Percentiles rank a stretch among this genome's conserved stretches.
Evolutionary conservation across 345 rosid species (phyloP).

Genomic region (Eutrema heterophyllum): DNA sequence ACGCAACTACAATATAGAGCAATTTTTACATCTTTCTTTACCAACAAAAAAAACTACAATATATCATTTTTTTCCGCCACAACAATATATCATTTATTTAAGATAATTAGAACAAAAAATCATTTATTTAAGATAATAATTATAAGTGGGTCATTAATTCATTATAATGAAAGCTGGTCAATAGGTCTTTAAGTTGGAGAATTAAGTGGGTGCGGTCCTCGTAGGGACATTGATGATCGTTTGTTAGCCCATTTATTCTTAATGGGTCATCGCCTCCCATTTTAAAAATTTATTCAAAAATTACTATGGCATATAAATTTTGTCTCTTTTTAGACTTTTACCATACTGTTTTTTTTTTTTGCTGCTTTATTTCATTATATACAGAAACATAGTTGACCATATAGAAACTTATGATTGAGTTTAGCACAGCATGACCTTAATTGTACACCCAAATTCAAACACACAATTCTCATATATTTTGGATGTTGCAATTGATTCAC

Average conservation of each 20-base stretch:
- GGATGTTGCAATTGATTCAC: not conserved
- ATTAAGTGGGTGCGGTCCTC: conserved; percentile 36
- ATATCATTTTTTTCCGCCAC: no score
- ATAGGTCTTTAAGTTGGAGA: conserved; percentile 24
- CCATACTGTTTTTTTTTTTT: not conserved
- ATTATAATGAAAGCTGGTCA: conserved; percentile 18
- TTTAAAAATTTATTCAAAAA: not conserved
- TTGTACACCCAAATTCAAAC: not conserved
- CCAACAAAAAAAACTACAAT: no score
- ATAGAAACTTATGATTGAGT: conserved; percentile 8
- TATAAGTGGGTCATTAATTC: conserved; percentile 8
- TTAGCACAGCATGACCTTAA: not conserved
- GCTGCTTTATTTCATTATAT: not conserved
- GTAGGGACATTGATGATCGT: conserved; percentile 32
- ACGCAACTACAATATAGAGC: conserved; percentile 3
- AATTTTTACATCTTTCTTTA: no score
- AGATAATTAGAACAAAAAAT: no score
- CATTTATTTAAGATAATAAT: not conserved
- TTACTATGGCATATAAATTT: not conserved
- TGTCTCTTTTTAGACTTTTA: not conserved
- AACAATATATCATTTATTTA: conserved; percentile 6
- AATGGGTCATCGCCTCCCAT: conserved; percentile 1
- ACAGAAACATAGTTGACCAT: conserved; percentile 4
- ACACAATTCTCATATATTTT: not conserved
- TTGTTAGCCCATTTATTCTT: conserved; percentile 14